phyloP scores from a whole-genome alignment of 345 rosid species.

The Citrus inodora region DNA sequence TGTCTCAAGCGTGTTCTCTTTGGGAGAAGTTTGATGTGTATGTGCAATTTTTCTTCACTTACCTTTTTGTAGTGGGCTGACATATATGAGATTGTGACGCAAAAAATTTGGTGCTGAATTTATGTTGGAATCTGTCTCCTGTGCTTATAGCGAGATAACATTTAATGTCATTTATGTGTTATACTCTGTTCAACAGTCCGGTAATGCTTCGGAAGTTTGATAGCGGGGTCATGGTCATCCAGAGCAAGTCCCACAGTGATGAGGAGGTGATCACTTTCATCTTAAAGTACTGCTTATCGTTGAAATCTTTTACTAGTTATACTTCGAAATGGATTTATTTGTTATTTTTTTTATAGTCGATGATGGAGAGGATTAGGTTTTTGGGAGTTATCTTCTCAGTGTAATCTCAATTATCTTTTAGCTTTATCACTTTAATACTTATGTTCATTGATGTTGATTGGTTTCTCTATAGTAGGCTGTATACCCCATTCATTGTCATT shows the following conservation, averaged over 20 bases:
- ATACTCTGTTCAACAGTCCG: slow-evolving; percentile 57
- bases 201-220: slow-evolving; percentile 97
- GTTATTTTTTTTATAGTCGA: neutral
- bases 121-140: neutral
- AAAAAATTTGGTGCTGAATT: neutral
- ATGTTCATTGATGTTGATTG: neutral
- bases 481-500: neutral
- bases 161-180: slow-evolving; percentile 18
- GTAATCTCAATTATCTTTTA: neutral
- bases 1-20: slow-evolving; percentile 86
- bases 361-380: neutral
- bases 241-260: slow-evolving; percentile 86
- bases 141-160: neutral
- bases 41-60: slow-evolving; percentile 22
- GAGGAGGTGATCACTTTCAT: slow-evolving; percentile 63
- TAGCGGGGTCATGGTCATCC: slow-evolving; percentile 97
- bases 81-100: neutral
- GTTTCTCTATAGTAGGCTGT: neutral
- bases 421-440: neutral
- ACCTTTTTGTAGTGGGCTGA: neutral
- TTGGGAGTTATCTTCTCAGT: neutral
- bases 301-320: neutral
- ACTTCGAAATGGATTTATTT: neutral
- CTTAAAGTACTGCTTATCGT: slow-evolving; percentile 1
- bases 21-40: slow-evolving; percentile 98